Percentiles rank a stretch among this genome's conserved stretches.
These are phyloP conservation scores for apple (Malus domestica) DNA, from an alignment of 306 rosid genomes.

Conservation along the genomic window DNA sequence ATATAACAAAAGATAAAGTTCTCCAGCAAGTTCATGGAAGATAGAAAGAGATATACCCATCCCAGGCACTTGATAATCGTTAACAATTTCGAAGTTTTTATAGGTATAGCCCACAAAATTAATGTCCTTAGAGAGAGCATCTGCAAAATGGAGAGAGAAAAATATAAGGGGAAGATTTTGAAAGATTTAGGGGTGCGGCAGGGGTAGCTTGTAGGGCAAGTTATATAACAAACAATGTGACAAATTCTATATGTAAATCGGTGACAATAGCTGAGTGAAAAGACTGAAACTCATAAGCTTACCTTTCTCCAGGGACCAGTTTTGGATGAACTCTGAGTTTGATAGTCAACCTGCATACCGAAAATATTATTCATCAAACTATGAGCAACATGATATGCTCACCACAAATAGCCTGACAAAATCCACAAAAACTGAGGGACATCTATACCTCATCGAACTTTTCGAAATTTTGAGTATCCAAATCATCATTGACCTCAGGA, in stretches of 20 bases:
- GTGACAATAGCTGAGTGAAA: conserved; percentile 1
- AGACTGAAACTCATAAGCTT: conserved; percentile 12
- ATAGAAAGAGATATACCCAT: conserved; percentile 51
- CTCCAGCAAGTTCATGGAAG: neutral
- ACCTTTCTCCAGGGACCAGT: conserved; percentile 97
- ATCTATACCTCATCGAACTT: conserved; percentile 86
- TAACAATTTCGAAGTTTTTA: conserved; percentile 92
- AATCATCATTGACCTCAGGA: conserved; percentile 92
- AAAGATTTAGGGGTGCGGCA: neutral
- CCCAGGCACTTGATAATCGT: conserved; percentile 96
- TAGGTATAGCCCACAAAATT: conserved; percentile 97
- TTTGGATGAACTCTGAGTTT: conserved; percentile 54
- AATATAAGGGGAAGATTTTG: conserved; percentile 8
- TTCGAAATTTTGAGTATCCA: conserved; percentile 97
- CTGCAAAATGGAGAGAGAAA: conserved; percentile 35
- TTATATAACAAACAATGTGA: neutral
- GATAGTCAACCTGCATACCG: conserved; percentile 59
- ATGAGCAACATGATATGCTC: conserved; percentile 13
- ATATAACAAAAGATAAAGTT: neutral
- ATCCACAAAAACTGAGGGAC: conserved; percentile 10
- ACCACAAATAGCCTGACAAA: conserved; percentile 10
- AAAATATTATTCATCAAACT: conserved; percentile 10
- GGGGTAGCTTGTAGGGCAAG: neutral
- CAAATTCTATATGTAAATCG: neutral
- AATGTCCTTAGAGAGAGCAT: conserved; percentile 95